Percentiles rank a stretch among this genome's conserved stretches.
These are phyloP conservation scores for Aquilaria sinensis DNA, from an alignment of 345 rosid species.

Conservation along the genomic window DNA sequence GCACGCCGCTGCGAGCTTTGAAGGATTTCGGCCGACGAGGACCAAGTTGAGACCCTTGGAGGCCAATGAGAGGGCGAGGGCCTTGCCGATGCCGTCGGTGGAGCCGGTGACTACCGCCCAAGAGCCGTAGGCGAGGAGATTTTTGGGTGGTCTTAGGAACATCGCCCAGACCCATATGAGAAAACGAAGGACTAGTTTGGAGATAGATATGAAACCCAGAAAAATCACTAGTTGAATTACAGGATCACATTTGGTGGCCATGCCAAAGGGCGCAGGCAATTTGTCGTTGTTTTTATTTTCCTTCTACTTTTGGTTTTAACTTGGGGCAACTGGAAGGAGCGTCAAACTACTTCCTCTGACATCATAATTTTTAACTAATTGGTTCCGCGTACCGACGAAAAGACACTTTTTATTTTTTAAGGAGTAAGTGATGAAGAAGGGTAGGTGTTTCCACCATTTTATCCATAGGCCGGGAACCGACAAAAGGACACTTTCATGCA, in stretches of 20 bases:
- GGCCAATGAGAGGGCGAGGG: conserved; percentile 34
- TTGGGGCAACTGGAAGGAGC: too few relatives aligned
- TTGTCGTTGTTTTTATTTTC: too few relatives aligned
- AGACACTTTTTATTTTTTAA: too few relatives aligned
- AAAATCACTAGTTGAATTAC: not conserved
- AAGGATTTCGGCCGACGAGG: conserved; percentile 32
- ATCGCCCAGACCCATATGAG: conserved; percentile 25
- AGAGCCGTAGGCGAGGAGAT: conserved; percentile 28
- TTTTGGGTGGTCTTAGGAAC: conserved; percentile 38
- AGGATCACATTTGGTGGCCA: conserved; percentile 11
- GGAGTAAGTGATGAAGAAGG: too few relatives aligned
- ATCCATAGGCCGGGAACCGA: too few relatives aligned
- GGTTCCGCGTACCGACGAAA: too few relatives aligned
- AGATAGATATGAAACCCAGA: conserved; percentile 26
- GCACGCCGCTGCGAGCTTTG: conserved; percentile 24
- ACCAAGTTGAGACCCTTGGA: conserved; percentile 35
- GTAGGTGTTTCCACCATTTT: too few relatives aligned
- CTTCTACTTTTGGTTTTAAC: too few relatives aligned
- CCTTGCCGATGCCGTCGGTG: conserved; percentile 45
- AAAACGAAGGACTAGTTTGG: conserved; percentile 14
- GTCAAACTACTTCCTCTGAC: too few relatives aligned
- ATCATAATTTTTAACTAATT: too few relatives aligned
- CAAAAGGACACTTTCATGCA: too few relatives aligned
- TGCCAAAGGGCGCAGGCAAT: not conserved
- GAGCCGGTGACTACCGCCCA: conserved; percentile 49